phyloP scores from a whole-genome alignment of 2,329 filamentous ascomycete genomes.

The Talaromyces sp. region DNA sequence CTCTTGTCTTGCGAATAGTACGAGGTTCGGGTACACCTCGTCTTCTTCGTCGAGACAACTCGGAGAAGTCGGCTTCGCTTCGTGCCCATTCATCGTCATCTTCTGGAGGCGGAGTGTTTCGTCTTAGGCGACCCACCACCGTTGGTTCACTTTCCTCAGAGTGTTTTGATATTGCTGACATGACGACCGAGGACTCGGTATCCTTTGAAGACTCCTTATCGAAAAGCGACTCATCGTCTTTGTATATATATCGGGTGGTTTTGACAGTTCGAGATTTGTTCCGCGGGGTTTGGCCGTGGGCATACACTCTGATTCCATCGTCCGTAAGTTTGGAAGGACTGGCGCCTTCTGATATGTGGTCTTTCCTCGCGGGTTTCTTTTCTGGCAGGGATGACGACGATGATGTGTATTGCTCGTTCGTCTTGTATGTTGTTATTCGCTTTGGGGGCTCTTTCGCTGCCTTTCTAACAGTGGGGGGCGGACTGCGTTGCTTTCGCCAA shows the following conservation, averaged over 20 bases:
- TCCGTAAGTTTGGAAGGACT: conserved; percentile 18
- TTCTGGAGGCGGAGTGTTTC: conserved; percentile 19
- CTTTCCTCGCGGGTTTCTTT: conserved; percentile 21
- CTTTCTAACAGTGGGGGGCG: conserved; percentile 31
- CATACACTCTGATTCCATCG: conserved; percentile 24
- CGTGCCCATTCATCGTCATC: conserved; percentile 30
- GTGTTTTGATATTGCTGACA: conserved; percentile 11
- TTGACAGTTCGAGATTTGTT: conserved; percentile 21
- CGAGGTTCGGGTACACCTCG: conserved; percentile 19
- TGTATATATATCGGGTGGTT: conserved; percentile 16
- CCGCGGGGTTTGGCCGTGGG: conserved; percentile 15
- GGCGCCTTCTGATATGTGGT: conserved; percentile 16
- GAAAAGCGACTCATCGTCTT: conserved; percentile 12
- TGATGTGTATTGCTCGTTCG: conserved; percentile 22
- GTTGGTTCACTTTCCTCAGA: conserved; percentile 18
- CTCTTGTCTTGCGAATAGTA: conserved; percentile 27
- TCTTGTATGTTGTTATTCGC: conserved; percentile 37
- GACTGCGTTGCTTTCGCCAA: conserved; percentile 57
- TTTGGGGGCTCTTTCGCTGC: conserved; percentile 37
- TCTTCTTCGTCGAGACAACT: conserved; percentile 30
- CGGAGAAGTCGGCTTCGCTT: conserved; percentile 36
- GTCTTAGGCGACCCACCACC: conserved; percentile 18
- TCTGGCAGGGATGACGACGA: conserved; percentile 21
- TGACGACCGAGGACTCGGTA: conserved; percentile 11
- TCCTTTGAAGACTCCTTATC: conserved; percentile 15